Evolutionary conservation across 345 rosid species (phyloP).

Genomic region (Lagerstroemia speciosa): DNA sequence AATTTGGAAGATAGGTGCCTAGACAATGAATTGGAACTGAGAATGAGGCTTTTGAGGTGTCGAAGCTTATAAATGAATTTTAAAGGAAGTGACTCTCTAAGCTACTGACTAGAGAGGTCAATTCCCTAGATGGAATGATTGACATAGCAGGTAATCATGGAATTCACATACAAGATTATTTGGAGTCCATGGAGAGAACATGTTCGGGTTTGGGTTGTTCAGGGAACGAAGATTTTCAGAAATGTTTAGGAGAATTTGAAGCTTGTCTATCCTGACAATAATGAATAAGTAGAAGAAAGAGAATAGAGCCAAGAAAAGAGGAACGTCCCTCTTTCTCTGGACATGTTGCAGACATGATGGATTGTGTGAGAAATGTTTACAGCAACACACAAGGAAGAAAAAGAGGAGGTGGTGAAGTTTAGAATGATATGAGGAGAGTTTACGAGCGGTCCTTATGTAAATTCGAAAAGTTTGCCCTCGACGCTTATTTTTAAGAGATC

Average conservation of each 20-base stretch:
- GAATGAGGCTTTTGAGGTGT: slow-evolving; percentile 10
- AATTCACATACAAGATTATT: slow-evolving; percentile 13
- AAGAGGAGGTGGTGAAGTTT: no score
- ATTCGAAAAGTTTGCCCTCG: no score
- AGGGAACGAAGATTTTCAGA: slow-evolving; percentile 14
- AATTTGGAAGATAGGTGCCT: slow-evolving; percentile 2
- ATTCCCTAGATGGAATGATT: slow-evolving; percentile 21
- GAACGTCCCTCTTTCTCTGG: no score
- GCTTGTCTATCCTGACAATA: slow-evolving; percentile 15
- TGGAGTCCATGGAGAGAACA: slow-evolving; percentile 22
- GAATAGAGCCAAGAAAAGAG: not conserved
- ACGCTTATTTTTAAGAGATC: no score
- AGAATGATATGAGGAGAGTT: no score
- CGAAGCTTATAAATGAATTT: slow-evolving; percentile 6
- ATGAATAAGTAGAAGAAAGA: slow-evolving; percentile 5
- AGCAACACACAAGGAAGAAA: no score
- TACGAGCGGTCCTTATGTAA: no score
- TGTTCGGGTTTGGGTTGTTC: slow-evolving; percentile 10
- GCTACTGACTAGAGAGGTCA: slow-evolving; percentile 22
- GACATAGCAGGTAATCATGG: slow-evolving; percentile 21
- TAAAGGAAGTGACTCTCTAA: slow-evolving; percentile 15
- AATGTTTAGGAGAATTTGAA: slow-evolving; percentile 20
- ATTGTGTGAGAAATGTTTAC: no score
- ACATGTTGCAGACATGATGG: no score
- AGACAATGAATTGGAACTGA: slow-evolving; percentile 6